Base-by-base conservation (phyloP, 1,284 basidiomycete species). In the Cryptococcus wingfieldii region DNA sequence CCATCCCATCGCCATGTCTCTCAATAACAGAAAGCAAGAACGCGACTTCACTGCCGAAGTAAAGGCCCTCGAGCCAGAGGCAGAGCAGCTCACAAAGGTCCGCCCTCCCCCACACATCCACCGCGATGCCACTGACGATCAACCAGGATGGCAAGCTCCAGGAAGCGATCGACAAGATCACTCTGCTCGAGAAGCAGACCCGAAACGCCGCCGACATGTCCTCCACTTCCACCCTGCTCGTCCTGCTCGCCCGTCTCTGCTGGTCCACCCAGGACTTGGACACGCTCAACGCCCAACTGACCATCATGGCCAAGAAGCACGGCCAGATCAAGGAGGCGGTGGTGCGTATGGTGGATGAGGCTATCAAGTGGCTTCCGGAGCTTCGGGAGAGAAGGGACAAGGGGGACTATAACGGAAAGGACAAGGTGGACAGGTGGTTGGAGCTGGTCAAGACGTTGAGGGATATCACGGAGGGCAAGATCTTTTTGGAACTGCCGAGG, bases 401-500 rank as follows among this genome's bases (percentile, higher is more conserved):
- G 42, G 72, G 73, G 34, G 66, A 72, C 53, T 75, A 56, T 59
- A 79, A 81, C 47, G 83, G 85, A 59, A 88, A 88, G 19, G 77
- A 81, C 47, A 34, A 34, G 31, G 31, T 34, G 16, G 83, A 86
- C 65, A 84, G 82, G 71, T 95, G 91, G 90, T 79, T 96, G 53
- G 86, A 91, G 68, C 77, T 96, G 44, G 83, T 96, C 46, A 87
- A 95, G 77, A 93, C 91, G 3, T 76, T 99, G 63, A 83, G 96
- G 68, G 82, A 84, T 50, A 90, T 99, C 37, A 96, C 95, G 0
- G 95, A 98, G 79, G 95, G 95, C 57, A 98, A 98, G 92, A 94
- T 98, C 66, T 98, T 95, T 80, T 81, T 99, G 53, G 96, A 99
- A 80, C 93, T 97, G 4, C 93, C 92, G 38, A 84, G 96, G 62